Evolutionary conservation across 2,329 filamentous ascomycete species (phyloP).

Genomic region (Phialophora expanda): DNA sequence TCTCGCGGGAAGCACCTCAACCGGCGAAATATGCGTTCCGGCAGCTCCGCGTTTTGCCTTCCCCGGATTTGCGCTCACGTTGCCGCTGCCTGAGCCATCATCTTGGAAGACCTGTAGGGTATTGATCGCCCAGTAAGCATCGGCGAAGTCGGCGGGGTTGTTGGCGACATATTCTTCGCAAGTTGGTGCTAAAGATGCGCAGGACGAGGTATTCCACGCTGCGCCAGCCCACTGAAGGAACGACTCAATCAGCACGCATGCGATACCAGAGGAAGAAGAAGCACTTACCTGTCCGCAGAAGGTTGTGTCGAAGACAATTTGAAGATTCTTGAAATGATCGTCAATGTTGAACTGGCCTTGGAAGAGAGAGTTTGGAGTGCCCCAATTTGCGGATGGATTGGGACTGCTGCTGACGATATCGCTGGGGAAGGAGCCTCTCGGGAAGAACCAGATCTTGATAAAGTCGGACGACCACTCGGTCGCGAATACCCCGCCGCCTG

Average conservation of each 20-base stretch:
- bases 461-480: conserved; percentile 74
- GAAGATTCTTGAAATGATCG: conserved; percentile 50
- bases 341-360: conserved; percentile 48
- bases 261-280: background rate
- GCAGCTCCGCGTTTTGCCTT: conserved; percentile 10
- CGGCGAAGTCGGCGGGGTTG: conserved; percentile 69
- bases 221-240: conserved; percentile 33
- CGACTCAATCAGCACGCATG: conserved; percentile 6
- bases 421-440: conserved; percentile 50
- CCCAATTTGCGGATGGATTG: conserved; percentile 52
- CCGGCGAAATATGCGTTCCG: background rate
- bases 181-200: conserved; percentile 62
- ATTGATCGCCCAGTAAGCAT: conserved; percentile 76
- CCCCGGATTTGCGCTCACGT: conserved; percentile 1
- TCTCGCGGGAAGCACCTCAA: conserved; percentile 8
- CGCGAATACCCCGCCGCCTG: conserved; percentile 69
- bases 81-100: conserved; percentile 21
- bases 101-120: conserved; percentile 67
- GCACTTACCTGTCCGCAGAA: conserved; percentile 56
- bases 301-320: conserved; percentile 58
- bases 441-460: conserved; percentile 74
- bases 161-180: conserved; percentile 73
- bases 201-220: conserved; percentile 47
- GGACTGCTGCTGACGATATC: conserved; percentile 54
- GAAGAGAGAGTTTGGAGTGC: conserved; percentile 54